Percentiles rank a stretch among this genome's conserved stretches.
Conservation (phyloP, 192 early-diverging fungal genomes). For the Gigaspora rosea region DNA sequence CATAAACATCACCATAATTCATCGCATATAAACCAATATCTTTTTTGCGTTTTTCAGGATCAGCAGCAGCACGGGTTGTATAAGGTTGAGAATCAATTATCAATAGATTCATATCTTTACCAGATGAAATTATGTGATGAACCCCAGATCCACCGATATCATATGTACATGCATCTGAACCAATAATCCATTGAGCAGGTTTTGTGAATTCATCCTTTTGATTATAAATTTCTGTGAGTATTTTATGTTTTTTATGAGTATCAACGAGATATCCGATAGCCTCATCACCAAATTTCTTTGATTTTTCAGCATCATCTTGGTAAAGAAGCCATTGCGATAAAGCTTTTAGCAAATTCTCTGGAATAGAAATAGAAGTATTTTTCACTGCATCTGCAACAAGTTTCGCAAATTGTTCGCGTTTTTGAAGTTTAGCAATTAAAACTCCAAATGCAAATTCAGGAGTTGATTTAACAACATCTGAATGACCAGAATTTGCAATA, state of each 20-base stretch:
- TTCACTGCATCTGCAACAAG: slow-evolving; percentile 60
- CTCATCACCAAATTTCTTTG: slow-evolving; percentile 52
- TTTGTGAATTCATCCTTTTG: slow-evolving; percentile 51
- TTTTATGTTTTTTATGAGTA: slow-evolving; percentile 4
- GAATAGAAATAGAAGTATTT: slow-evolving; percentile 51
- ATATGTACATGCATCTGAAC: slow-evolving; percentile 83
- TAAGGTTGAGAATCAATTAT: slow-evolving; percentile 89
- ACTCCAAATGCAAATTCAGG: slow-evolving; percentile 90
- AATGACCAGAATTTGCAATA: slow-evolving; percentile 75
- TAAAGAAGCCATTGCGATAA: slow-evolving; percentile 71
- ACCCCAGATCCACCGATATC: slow-evolving; percentile 88
- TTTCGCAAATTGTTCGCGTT: slow-evolving; percentile 66
- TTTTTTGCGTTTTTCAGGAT: slow-evolving; percentile 77
- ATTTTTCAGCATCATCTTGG: slow-evolving; percentile 54
- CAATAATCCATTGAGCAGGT: slow-evolving; percentile 86
- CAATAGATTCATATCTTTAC: slow-evolving; percentile 86
- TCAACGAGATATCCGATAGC: slow-evolving; percentile 40
- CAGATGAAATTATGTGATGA: slow-evolving; percentile 85
- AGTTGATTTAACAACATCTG: slow-evolving; percentile 67
- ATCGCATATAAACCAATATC: slow-evolving; percentile 95
- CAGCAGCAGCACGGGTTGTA: slow-evolving; percentile 50
- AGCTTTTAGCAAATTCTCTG: slow-evolving; percentile 55
- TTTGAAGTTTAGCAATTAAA: slow-evolving; percentile 65
- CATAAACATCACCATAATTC: slow-evolving; percentile 89
- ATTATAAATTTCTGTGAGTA: slow-evolving; percentile 42